Evolutionary conservation across 1,284 basidiomycete genomes (phyloP), one percentile per base, ranked within the genome.

Genomic region (Fomitopsis palustris): DNA sequence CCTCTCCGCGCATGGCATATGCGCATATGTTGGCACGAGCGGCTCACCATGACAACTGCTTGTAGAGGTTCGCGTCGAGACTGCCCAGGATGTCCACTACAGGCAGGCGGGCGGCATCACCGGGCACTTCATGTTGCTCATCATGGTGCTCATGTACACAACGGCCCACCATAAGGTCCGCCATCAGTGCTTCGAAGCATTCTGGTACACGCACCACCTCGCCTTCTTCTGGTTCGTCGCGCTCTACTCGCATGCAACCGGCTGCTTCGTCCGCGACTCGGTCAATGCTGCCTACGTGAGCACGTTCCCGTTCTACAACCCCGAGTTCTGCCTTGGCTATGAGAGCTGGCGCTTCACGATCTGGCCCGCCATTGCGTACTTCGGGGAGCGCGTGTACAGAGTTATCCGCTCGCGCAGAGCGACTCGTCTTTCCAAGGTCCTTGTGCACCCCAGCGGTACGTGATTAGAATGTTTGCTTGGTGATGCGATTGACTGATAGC

Each of bases 141-240:
- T 94, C 72, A 93, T 95, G 90, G 74, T 94, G 63, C 72, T 92
- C 64, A 92, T 93, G 81, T 93, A 93, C 72, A 83, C 87, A 51
- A 93, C 92, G 29, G 91, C 92, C 4, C 90, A 93, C 73, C 79
- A 84, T 67, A 92, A 89, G 74, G 85, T 96, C 63, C 88, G 93
- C 65, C 73, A 84, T 62, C 91, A 94, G 74, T 92, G 87, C 76
- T 95, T 95, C 73, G 93, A 96, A 73, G 91, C 85, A 0, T 96
- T 96, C 78, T 95, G 93, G 93, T 95, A 93, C 74, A 94, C 92
- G 23, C 92, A 95, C 65, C 93, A 95, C 68, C 83, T 94, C 49
- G 93, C 92, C 9, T 92, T 93, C 80, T 93, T 95, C 80, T 94
- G 93, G 78, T 91, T 93, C 87, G 80, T 95, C 61, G 89, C 84